Evolutionary conservation across 2,329 filamentous ascomycete species (phyloP), one percentile per base, ranked within the genome.

Genomic region (Pseudocercospora cruenta): DNA sequence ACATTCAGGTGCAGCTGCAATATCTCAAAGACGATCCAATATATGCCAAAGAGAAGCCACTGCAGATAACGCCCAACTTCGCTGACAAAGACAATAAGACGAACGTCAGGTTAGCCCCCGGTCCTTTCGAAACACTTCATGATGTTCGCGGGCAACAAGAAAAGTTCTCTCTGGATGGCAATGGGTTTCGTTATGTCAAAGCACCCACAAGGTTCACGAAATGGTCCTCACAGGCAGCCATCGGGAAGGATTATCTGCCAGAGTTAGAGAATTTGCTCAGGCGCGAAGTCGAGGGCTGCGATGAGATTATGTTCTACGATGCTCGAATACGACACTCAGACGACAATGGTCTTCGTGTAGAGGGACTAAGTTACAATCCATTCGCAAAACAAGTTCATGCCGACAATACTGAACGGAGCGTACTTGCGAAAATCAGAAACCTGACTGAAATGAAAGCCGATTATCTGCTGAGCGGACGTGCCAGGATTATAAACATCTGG

Each of bases 121-220:
- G 70, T 12, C 45, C 64, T 4, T 62, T 49, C 3, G 73, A 75
- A 61, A 69, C 22, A 67, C 62, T 77, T 77, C 1, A 82, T 81
- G n/a, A 76, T 76, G 14, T 74, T 65, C 0, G 83, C 78, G 2
- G 82, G 78, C 22, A 36, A n/a, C 24, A 65, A 39, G 21, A 45
- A 10, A 14, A 66, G 8, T 67, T 67, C 43, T 58, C 58, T 9
- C 58, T 69, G n/a, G 67, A 69, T 22, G 36, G 19, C 28, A 58
- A 69, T 51, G 67, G 67, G 7, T 69, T 77, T 67, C 19, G 83
- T 51, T 66, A 66, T n/a, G 66, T 68, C 7, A 24, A 62, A 26
- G 60, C 63, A 16, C 66, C 63, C 7, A 68, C 63, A 9, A 31
- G 51, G 3, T 63, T 68, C 60, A 66, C 54, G 28, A 57, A 68